A percentile compares a stretch with the other conserved stretches of the same genome.
These are phyloP conservation scores for Aspergillus nomiae DNA, from an alignment of 2,329 filamentous ascomycete species.

Conservation along the genomic window DNA sequence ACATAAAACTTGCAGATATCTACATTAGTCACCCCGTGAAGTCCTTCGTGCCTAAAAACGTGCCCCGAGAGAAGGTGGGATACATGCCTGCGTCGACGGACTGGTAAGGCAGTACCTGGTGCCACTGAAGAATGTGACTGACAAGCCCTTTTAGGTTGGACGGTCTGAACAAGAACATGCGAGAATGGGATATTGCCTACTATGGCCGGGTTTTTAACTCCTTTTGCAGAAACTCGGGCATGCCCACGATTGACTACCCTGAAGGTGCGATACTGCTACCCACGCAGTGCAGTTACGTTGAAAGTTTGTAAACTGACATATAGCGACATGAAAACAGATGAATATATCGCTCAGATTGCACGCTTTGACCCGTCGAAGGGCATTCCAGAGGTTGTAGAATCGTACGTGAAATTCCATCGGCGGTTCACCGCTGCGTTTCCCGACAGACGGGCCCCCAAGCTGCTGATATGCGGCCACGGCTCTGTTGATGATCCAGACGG, in stretches of 20 bases:
- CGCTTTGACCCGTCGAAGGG: constrained; percentile 84
- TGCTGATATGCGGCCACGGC: constrained; percentile 76
- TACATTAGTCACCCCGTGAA: constrained; percentile 83
- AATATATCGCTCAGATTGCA: constrained; percentile 78
- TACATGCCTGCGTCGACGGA: constrained; percentile 82
- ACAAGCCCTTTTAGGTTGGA: constrained; percentile 59
- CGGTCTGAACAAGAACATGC: constrained; percentile 75
- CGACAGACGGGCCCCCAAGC: constrained; percentile 63
- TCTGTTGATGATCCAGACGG: constrained; percentile 82
- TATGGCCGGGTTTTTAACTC: constrained; percentile 75
- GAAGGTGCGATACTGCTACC: constrained; percentile 28
- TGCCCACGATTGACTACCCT: constrained; percentile 41
- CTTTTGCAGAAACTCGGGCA: constrained; percentile 59
- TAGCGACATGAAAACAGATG: constrained; percentile 42
- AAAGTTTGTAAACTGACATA: background rate
- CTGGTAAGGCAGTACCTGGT: constrained; percentile 53
- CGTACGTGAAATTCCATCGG: constrained; percentile 71
- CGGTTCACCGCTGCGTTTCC: constrained; percentile 55
- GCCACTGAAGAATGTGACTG: background rate
- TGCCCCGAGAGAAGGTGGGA: constrained; percentile 66
- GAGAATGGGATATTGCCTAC: constrained; percentile 69
- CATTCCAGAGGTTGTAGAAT: constrained; percentile 73
- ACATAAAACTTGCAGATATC: constrained; percentile 70
- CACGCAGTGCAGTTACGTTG: background rate
- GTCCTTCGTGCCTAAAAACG: constrained; percentile 70